Evolutionary conservation across 306 rosid genomes (phyloP).

Genomic region (Vigna radiata): DNA sequence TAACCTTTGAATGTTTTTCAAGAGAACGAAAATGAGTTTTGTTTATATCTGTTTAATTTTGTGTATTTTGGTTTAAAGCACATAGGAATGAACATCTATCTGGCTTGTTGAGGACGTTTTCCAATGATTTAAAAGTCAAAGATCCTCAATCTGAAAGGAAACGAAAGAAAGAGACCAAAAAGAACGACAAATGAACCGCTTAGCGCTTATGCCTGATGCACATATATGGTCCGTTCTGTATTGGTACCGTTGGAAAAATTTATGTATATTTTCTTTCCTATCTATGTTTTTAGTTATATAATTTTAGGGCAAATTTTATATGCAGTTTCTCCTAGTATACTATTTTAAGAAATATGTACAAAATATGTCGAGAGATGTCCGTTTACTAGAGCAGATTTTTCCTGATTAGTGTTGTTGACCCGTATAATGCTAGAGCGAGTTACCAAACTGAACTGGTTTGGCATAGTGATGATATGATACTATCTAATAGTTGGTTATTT

Average conservation of each 20-base stretch:
- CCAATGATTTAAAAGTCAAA: slow-evolving; percentile 73
- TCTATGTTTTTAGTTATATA: neutral
- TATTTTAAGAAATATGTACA: too few relatives aligned
- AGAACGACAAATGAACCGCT: slow-evolving; percentile 56
- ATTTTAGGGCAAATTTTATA: neutral
- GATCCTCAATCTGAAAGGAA: slow-evolving; percentile 84
- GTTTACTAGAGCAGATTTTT: too few relatives aligned
- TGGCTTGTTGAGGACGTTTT: slow-evolving; percentile 62
- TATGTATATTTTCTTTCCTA: neutral
- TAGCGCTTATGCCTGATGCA: slow-evolving; percentile 2
- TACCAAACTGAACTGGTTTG: too few relatives aligned
- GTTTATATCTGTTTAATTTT: neutral
- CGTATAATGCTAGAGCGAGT: too few relatives aligned
- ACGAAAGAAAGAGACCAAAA: slow-evolving; percentile 70
- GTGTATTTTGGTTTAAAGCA: slow-evolving; percentile 57
- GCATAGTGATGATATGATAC: too few relatives aligned
- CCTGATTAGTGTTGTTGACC: too few relatives aligned
- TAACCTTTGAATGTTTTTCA: neutral
- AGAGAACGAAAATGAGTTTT: neutral
- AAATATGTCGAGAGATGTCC: too few relatives aligned
- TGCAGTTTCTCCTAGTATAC: too few relatives aligned
- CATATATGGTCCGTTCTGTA: neutral
- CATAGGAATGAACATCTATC: slow-evolving; percentile 86
- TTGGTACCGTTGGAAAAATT: neutral
- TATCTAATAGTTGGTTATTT: too few relatives aligned